Percentiles rank a stretch among this genome's conserved stretches.
These are phyloP conservation scores for Phytopythium delawarense DNA, from an alignment of 352 stramenopile genomes.

Conservation along the genomic window DNA sequence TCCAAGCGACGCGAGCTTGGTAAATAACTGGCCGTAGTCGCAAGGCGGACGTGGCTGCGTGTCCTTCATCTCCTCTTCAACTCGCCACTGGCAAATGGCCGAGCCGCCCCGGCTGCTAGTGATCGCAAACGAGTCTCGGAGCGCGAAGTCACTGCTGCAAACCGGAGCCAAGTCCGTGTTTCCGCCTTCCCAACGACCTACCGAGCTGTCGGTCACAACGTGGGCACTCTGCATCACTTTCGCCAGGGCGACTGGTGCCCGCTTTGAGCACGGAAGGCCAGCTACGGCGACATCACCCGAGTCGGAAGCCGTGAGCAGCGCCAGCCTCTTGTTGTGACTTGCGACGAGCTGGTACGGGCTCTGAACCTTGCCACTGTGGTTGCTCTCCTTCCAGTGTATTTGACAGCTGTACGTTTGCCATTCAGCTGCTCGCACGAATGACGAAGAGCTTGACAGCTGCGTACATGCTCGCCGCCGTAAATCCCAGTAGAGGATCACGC, in stretches of 20 bases:
- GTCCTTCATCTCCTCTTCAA: conserved; percentile 46
- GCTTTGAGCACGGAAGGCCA: neutral
- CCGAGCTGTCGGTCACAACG: neutral
- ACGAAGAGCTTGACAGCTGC: conserved; percentile 39
- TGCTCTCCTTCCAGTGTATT: conserved; percentile 12
- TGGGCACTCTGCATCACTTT: conserved; percentile 3
- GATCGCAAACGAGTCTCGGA: conserved; percentile 54
- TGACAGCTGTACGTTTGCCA: conserved; percentile 53
- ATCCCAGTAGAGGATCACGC: conserved; percentile 54
- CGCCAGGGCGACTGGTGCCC: neutral
- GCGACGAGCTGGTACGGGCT: conserved; percentile 17
- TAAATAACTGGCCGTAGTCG: conserved; percentile 15
- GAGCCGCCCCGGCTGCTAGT: conserved; percentile 38
- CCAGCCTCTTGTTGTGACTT: conserved; percentile 5
- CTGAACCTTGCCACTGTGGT: neutral
- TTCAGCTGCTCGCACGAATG: conserved; percentile 33
- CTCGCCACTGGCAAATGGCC: conserved; percentile 66
- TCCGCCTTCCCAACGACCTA: neutral
- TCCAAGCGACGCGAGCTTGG: conserved; percentile 18
- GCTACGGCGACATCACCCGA: conserved; percentile 1
- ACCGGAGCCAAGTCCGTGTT: neutral
- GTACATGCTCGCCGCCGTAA: conserved; percentile 38
- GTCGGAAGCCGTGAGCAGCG: neutral
- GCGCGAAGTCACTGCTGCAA: conserved; percentile 36
- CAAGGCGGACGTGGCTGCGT: conserved; percentile 31